These are phyloP conservation scores for Rutstroemia sydowiana DNA, from an alignment of 2,329 filamentous ascomycete species.

Conservation along the genomic window DNA sequence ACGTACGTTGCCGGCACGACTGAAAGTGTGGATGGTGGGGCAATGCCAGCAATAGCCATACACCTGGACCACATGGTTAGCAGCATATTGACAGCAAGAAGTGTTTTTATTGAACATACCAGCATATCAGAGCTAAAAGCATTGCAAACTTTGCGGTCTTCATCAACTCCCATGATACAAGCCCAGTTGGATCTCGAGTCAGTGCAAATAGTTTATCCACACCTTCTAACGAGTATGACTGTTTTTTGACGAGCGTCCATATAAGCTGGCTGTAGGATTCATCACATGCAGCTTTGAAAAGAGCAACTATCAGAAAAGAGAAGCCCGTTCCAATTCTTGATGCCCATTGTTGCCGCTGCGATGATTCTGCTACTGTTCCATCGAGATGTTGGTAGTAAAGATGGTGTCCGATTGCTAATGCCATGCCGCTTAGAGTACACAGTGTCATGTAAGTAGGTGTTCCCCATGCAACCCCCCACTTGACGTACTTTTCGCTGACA, in stretches of 20 bases:
- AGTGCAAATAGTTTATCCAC: background rate
- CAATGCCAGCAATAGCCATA: conserved; percentile 7
- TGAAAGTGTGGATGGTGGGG: conserved; percentile 5
- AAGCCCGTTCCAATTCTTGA: background rate
- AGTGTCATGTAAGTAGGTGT: background rate
- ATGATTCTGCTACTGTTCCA: background rate
- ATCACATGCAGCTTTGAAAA: background rate
- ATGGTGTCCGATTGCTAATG: conserved; percentile 11
- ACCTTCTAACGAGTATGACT: background rate
- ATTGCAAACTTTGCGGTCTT: background rate
- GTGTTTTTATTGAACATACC: no score
- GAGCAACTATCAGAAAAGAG: background rate
- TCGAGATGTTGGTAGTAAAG: conserved; percentile 3
- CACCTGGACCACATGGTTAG: background rate
- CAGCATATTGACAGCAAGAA: no score
- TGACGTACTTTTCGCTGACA: background rate
- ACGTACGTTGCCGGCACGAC: background rate
- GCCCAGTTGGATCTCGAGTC: background rate
- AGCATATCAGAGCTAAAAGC: background rate
- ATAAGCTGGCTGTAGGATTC: background rate
- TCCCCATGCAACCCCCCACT: background rate
- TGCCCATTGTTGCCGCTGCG: background rate
- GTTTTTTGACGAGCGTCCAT: background rate
- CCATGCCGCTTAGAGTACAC: background rate
- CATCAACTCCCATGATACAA: background rate